Base-by-base conservation (phyloP, 1,139 yeast species). In the Kodamaea derodonti region DNA sequence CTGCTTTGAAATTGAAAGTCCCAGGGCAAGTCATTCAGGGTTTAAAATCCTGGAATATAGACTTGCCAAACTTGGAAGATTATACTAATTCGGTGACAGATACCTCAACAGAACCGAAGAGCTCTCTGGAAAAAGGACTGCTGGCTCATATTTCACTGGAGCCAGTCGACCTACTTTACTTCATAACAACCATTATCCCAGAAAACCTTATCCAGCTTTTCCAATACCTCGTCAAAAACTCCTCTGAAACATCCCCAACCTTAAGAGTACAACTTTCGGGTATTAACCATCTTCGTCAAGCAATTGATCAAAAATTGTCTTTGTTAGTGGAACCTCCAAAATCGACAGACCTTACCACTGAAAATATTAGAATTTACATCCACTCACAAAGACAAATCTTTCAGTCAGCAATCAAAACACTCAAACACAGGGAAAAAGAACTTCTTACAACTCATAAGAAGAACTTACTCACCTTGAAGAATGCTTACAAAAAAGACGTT, bases 261-360 rank as follows among this genome's bases (percentile, higher is more conserved):
- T 51, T 78, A 27, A 64, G 86, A 47, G 72, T 78, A 70, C 60
- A 65, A 41, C 58, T 82, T 7, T 78, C 79, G 20, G 87, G 85
- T 1, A 51, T 80, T 29, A 74, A 75, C 43, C 78, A 79, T 46
- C 54, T 84, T 30, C 58, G 73, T 26, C 54, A 61, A 6, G 80
- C 85, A 2, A 47, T 82, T 14, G 73, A 67, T 20, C 66, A 54
- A 58, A 82, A 62, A 41, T 45, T 69, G 8, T 58, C 56, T 0
- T 33, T 41, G 18, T 35, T 24, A 35, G 56, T 6, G 49, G 62
- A 42, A 49, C 51, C 24, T 74, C 10, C 15, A 6, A 25, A 25
- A 11, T 25, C 28, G 72, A 25, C 4, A 30, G 32, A 20, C 31
- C 41, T 17, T 2, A 42, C 50, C 29, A 33, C 38, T 14, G 22